Evolutionary conservation across 2,329 filamentous ascomycete genomes (phyloP).

Genomic region (Epichloe amarillans): DNA sequence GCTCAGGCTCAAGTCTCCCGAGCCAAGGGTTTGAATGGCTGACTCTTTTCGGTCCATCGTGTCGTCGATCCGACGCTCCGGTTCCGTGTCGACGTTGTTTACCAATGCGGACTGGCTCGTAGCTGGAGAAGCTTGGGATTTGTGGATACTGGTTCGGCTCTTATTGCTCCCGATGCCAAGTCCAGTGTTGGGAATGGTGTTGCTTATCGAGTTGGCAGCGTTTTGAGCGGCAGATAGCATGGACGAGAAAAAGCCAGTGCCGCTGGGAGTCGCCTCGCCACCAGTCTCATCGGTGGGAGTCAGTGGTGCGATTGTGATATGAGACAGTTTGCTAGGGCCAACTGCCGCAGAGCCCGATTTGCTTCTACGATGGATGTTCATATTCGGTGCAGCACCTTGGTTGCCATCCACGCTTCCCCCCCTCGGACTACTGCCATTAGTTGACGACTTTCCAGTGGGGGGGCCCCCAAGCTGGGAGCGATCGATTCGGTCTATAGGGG

Average conservation of each 20-base stretch:
- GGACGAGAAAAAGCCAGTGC: conserved; percentile 78
- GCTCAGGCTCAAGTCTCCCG: conserved; percentile 77
- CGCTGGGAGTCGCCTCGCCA: conserved; percentile 42
- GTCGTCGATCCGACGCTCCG: conserved; percentile 16
- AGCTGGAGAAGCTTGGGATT: conserved; percentile 13
- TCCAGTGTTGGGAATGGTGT: conserved; percentile 56
- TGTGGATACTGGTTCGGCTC: conserved; percentile 16
- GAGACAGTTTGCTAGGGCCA: conserved; percentile 78
- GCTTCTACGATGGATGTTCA: conserved; percentile 53
- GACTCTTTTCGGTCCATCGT: conserved; percentile 49
- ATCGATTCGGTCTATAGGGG: conserved; percentile 35
- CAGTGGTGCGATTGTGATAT: conserved; percentile 55
- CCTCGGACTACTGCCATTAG: conserved; percentile 14
- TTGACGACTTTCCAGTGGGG: conserved; percentile 17
- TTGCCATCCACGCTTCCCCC: conserved; percentile 35
- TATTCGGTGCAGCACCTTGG: conserved; percentile 49
- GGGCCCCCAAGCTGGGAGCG: conserved; percentile 9
- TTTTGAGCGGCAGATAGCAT: conserved; percentile 89
- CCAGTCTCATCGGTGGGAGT: conserved; percentile 63
- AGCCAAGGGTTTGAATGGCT: conserved; percentile 78
- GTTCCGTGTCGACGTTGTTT: conserved; percentile 22
- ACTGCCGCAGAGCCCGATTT: conserved; percentile 41
- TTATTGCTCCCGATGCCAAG: conserved; percentile 36
- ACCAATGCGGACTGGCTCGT: conserved; percentile 25
- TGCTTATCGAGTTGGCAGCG: conserved; percentile 65